Evolutionary conservation across 306 rosid species (phyloP), one percentile per base, ranked within the genome.

Genomic region (Casuarina glauca): DNA sequence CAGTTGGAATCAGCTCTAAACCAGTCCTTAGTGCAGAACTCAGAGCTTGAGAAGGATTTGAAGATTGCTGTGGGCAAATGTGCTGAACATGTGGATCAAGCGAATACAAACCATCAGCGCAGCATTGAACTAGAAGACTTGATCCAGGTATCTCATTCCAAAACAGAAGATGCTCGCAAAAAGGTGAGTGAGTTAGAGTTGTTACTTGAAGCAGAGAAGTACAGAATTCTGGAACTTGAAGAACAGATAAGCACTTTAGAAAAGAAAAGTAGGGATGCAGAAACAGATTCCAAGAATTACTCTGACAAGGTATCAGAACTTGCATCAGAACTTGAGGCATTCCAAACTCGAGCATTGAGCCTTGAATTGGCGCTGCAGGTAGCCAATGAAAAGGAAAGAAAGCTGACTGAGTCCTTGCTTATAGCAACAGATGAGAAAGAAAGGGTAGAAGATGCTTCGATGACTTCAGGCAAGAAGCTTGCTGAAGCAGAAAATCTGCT

Each of bases 111-210:
- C 79, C 95, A 87, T 75, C 89, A 90, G 75, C 90, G 91, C 52
- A 88, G 95, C 85, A 72, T 86, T 15, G 97, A 93, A 84, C 94
- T 96, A n/a, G 97, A 95, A 92, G 98, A 88, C 87, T 83, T 95
- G 78, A 45, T 87, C 79, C 95, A 91, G 84, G 54, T 58, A 69
- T 95, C 97, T 77, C 95, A 91, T 80, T 84, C 87, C 71, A 95
- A 89, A 84, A 81, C 74, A 58, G 96, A 88, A 78, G 93, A 79
- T 76, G 78, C 93, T 57, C 78, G 83, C 72, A 91, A 91, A 84
- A 91, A 80, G 85, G 94, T 13, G 46, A 88, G 90, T 43, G 96
- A 96, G 77, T 85, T 96, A 83, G 99, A 91, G 87, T 83, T 90
- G 81, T 82, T 96, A 58, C 93, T 96, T 50, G 94, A 91, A 84